Evolutionary conservation across 2,329 filamentous ascomycete genomes (phyloP).

Genomic region (Colletotrichum lentis): DNA sequence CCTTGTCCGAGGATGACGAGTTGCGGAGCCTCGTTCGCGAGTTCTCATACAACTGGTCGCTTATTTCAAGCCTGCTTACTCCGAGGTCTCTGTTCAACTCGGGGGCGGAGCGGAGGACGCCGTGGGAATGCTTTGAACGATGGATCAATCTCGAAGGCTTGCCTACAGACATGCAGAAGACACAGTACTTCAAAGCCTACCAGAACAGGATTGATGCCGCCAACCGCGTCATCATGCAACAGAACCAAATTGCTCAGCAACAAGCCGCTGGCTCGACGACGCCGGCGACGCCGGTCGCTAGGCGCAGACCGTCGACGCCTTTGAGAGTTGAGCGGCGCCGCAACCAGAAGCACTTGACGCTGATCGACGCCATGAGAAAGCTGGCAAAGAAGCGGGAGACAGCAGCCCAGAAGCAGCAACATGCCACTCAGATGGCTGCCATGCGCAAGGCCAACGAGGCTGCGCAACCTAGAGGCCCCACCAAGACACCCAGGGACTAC

Average conservation of each 20-base stretch:
- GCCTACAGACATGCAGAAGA: slow-evolving; percentile 92
- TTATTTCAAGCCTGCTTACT: slow-evolving; percentile 83
- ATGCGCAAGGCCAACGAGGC: slow-evolving; percentile 82
- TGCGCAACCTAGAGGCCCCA: slow-evolving; percentile 57
- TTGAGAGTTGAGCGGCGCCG: slow-evolving; percentile 86
- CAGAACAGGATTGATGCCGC: slow-evolving; percentile 68
- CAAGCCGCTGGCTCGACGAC: slow-evolving; percentile 49
- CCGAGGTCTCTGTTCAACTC: slow-evolving; percentile 81
- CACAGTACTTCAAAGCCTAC: slow-evolving; percentile 87
- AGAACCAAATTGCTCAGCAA: slow-evolving; percentile 59
- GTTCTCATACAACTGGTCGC: slow-evolving; percentile 96
- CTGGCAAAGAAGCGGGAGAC: slow-evolving; percentile 93
- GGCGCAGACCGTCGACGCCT: slow-evolving; percentile 78
- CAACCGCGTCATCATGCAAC: slow-evolving; percentile 62
- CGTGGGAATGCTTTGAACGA: slow-evolving; percentile 98
- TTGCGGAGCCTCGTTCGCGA: slow-evolving; percentile 85
- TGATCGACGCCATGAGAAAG: slow-evolving; percentile 96
- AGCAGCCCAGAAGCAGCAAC: slow-evolving; percentile 84
- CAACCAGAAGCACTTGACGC: slow-evolving; percentile 83
- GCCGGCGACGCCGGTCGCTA: slow-evolving; percentile 60
- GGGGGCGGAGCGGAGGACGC: slow-evolving; percentile 86
- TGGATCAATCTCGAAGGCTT: slow-evolving; percentile 93
- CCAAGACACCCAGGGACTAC: slow-evolving; percentile 87
- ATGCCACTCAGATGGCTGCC: slow-evolving; percentile 77
- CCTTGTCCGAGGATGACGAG: slow-evolving; percentile 87